phyloP scores from a whole-genome alignment of 129 eudicot species.

The Artemisia argyi region DNA sequence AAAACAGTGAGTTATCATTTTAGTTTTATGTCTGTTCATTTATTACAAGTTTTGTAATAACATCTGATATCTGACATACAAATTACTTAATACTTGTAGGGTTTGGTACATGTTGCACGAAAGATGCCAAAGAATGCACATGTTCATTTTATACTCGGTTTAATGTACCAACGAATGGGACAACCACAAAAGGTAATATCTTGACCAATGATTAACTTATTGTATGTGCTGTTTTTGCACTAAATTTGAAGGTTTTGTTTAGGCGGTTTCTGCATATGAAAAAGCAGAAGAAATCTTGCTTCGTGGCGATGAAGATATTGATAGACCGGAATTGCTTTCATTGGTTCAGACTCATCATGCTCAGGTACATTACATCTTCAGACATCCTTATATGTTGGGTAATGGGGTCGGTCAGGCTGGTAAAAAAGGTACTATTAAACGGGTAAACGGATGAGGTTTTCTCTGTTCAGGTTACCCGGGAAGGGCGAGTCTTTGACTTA shows the following conservation, averaged over 20 bases:
- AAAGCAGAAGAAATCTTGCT: conserved; percentile 94
- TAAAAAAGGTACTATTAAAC: no score
- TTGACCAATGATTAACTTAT: neutral
- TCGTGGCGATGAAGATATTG: conserved; percentile 88
- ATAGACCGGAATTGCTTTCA: conserved; percentile 89
- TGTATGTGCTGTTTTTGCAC: conserved; percentile 12
- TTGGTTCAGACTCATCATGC: conserved; percentile 96
- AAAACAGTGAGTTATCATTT: conserved; percentile 67
- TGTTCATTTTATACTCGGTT: conserved; percentile 88
- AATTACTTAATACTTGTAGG: conserved; percentile 44
- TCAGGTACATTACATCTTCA: conserved; percentile 48
- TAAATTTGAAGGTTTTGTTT: conserved; percentile 12
- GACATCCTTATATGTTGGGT: neutral
- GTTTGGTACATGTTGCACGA: conserved; percentile 81
- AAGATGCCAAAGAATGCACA: conserved; percentile 97
- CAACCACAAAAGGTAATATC: conserved; percentile 87
- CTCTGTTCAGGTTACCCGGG: no score
- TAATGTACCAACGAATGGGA: conserved; percentile 95
- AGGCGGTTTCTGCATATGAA: conserved; percentile 85
- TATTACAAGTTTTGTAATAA: no score
- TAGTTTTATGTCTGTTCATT: no score
- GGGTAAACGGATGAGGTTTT: no score
- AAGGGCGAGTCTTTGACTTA: no score
- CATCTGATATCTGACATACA: neutral
- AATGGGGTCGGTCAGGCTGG: neutral